Conservation (phyloP, 78 protist genomes). For the Chrysochromulina parva region DNA sequence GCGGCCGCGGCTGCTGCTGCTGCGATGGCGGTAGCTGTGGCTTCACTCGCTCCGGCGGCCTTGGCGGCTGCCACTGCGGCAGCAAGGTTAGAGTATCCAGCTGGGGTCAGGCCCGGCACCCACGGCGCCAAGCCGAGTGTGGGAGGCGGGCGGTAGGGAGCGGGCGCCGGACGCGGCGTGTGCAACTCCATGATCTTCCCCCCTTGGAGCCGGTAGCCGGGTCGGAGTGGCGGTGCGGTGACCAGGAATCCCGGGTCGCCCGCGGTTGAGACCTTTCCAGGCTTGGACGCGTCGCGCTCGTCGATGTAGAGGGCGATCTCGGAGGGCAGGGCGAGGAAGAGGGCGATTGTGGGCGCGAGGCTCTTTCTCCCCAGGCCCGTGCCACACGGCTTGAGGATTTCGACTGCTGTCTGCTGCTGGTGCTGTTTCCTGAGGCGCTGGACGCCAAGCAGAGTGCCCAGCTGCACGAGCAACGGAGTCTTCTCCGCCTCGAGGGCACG, state of each 20-base stretch:
- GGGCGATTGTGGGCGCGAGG: background rate
- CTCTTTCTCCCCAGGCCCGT: background rate
- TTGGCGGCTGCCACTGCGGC: too few relatives aligned
- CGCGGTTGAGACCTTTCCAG: too few relatives aligned
- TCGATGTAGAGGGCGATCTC: background rate
- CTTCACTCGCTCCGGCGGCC: too few relatives aligned
- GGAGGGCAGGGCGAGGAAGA: background rate
- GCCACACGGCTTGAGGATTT: background rate
- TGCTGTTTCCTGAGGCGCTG: background rate
- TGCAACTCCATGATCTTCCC: too few relatives aligned
- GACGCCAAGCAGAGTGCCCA: background rate
- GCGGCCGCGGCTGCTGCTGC: too few relatives aligned
- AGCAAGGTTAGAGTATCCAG: too few relatives aligned
- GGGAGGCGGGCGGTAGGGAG: too few relatives aligned
- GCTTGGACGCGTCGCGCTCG: background rate
- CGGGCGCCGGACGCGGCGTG: too few relatives aligned
- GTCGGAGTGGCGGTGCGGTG: background rate
- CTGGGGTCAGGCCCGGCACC: too few relatives aligned
- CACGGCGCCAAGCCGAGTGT: too few relatives aligned
- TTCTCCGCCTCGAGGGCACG: background rate
- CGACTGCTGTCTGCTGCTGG: background rate
- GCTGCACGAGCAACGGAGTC: background rate
- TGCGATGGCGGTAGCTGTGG: too few relatives aligned
- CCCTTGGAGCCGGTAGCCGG: too few relatives aligned
- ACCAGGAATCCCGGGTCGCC: background rate